phyloP scores from a whole-genome alignment of 2,329 filamentous ascomycete species.

The Blumeria graminis region DNA sequence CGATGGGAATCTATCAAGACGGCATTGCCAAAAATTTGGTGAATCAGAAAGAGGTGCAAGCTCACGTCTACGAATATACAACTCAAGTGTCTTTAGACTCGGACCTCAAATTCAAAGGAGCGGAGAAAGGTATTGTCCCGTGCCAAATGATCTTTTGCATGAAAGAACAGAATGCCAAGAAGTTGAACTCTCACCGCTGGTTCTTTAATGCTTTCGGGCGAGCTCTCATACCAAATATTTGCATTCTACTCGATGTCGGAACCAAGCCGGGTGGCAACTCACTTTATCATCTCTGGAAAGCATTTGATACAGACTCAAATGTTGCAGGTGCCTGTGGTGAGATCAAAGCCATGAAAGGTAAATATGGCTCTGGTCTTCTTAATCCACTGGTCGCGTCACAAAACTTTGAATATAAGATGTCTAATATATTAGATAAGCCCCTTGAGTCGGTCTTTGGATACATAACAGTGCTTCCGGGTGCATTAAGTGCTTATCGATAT shows the following conservation, averaged over 20 bases:
- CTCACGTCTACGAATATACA: constrained; percentile 96
- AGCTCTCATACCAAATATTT: constrained; percentile 83
- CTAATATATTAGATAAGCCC: constrained; percentile 93
- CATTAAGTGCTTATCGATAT: constrained; percentile 84
- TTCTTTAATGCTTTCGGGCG: constrained; percentile 97
- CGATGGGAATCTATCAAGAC: constrained; percentile 94
- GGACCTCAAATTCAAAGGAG: constrained; percentile 94
- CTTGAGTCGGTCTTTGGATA: constrained; percentile 95
- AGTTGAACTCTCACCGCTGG: constrained; percentile 96
- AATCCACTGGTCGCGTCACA: constrained; percentile 92
- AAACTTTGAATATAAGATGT: constrained; percentile 99
- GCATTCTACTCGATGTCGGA: constrained; percentile 87
- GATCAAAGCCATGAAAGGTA: constrained; percentile 92
- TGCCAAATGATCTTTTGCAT: constrained; percentile 97
- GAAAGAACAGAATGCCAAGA: constrained; percentile 94
- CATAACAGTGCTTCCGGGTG: constrained; percentile 88
- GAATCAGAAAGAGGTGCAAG: constrained; percentile 85
- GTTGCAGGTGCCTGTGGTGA: constrained; percentile 93
- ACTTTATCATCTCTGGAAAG: constrained; percentile 97
- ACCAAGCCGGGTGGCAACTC: constrained; percentile 75
- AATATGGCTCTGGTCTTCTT: constrained; percentile 54
- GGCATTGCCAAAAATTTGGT: constrained; percentile 97
- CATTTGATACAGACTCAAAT: constrained; percentile 92
- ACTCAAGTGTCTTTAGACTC: constrained; percentile 91
- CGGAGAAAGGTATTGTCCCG: constrained; percentile 94